Base-by-base conservation (phyloP, 2,329 filamentous ascomycete species). In the Stachybotrys chartarum region DNA sequence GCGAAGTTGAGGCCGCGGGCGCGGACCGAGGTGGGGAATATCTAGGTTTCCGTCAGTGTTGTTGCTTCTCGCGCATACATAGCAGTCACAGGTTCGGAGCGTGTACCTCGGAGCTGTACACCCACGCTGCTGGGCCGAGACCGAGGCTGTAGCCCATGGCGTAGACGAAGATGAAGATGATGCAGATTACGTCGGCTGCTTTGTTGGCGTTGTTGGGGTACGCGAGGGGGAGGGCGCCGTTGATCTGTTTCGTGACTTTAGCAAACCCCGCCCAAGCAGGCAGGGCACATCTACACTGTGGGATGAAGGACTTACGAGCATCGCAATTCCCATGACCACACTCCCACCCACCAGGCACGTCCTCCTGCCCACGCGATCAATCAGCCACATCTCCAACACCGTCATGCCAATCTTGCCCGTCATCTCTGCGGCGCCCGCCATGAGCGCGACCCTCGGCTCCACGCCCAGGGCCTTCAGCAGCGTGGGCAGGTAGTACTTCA, bases 401-500 rank as follows among this genome's bases (percentile, higher is more conserved):
- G 79, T 80, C 65, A 79, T 81, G 3, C 70, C 78, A 45, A 83
- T 81, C 64, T 84, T 84, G 7, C 80, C 63, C 1, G 80, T 82
- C 59, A 78, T 81, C 64, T 84, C 81, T 35, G 81, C 77, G 2
- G 79, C 80, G 6, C 79, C 77, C 1, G 78, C 77, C 66, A 83
- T 70, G 48, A 84, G 66, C 1, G 79, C 75, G 16, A 78, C 55
- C 8, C 76, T 72, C 6, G 73, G 74, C 44, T 70, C 68, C 1
- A 83, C 65, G 0, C 82, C 81, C 1, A 84, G 67, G 3, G 74
- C 74, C 53, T 72, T 65, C 56, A 84, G 78, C 8, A 83, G 76
- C 0, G 74, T 76, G 0, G 81, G 81, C 0, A 84, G 72, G 59
- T 83, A 83, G 60, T 84, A 83, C 60, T 84, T 83, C 72, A 84